These are phyloP conservation scores for Akanthomyces lecanii DNA, from an alignment of 2,329 filamentous ascomycete genomes.

Conservation along the genomic window DNA sequence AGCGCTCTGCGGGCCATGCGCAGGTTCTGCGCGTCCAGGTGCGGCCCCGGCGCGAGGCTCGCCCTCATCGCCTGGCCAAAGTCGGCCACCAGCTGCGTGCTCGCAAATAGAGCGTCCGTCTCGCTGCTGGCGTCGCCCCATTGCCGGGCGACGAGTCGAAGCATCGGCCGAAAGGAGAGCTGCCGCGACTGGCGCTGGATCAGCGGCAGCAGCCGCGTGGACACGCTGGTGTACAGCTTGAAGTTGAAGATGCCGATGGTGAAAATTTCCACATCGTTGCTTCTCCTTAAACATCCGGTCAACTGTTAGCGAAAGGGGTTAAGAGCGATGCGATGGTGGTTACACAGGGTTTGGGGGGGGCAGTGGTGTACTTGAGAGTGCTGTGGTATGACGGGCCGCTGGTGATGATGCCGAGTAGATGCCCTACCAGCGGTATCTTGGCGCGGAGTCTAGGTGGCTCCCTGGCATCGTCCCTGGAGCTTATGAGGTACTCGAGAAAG, in stretches of 20 bases:
- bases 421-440: constrained; percentile 18
- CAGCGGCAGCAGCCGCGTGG: constrained; percentile 24
- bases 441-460: constrained; percentile 11
- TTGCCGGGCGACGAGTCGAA: constrained; percentile 21
- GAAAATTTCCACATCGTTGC: constrained; percentile 19
- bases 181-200: constrained; percentile 25
- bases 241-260: constrained; percentile 26
- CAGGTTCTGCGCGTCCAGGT: constrained; percentile 21
- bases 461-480: too few relatives aligned
- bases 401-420: constrained; percentile 17
- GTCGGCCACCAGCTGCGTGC: constrained; percentile 5
- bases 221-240: constrained; percentile 28
- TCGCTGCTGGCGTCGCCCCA: constrained; percentile 17
- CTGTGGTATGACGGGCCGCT: constrained; percentile 16
- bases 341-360: background rate
- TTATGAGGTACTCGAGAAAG: too few relatives aligned
- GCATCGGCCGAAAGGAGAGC: constrained; percentile 26
- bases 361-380: constrained; percentile 5
- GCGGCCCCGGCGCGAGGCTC: constrained; percentile 18
- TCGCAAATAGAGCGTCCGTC: constrained; percentile 14
- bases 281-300: too few relatives aligned
- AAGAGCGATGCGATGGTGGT: background rate
- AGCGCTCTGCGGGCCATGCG: constrained; percentile 18
- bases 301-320: too few relatives aligned
- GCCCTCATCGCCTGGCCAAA: constrained; percentile 15